Percentiles rank a stretch among this genome's conserved stretches.
phyloP scores from a whole-genome alignment of 2,329 filamentous ascomycete species.

The Alternaria sp. region DNA sequence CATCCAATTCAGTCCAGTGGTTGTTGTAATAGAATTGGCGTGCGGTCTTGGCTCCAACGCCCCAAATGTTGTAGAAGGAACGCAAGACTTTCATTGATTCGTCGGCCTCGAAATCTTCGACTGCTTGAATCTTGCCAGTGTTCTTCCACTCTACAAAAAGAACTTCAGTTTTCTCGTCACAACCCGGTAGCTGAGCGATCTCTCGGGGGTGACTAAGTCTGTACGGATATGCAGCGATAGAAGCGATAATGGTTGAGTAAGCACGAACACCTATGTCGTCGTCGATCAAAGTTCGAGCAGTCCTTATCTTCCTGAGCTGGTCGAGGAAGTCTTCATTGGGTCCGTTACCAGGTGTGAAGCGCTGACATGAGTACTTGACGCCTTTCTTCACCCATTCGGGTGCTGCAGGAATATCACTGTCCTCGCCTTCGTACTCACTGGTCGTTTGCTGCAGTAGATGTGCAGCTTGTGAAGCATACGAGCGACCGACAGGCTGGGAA shows the following conservation, averaged over 20 bases:
- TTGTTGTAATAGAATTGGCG: conserved; percentile 78
- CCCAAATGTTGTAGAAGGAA: conserved; percentile 86
- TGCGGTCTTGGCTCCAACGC: conserved; percentile 84
- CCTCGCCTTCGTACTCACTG: conserved; percentile 72
- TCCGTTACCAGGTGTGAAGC: conserved; percentile 71
- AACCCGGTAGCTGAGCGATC: conserved; percentile 71
- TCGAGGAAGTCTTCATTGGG: conserved; percentile 79
- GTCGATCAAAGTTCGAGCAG: conserved; percentile 70
- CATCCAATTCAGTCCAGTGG: conserved; percentile 83
- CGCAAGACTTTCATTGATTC: conserved; percentile 68
- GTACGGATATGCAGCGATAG: conserved; percentile 80
- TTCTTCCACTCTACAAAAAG: conserved; percentile 79
- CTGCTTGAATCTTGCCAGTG: conserved; percentile 67
- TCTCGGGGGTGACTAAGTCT: conserved; percentile 55
- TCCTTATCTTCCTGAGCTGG: conserved; percentile 76
- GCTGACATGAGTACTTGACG: conserved; percentile 78
- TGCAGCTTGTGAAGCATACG: conserved; percentile 26
- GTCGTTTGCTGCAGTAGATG: conserved; percentile 73
- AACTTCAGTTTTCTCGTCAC: conserved; percentile 77
- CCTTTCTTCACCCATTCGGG: conserved; percentile 73
- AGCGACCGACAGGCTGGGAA: conserved; percentile 14
- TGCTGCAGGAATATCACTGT: conserved; percentile 64
- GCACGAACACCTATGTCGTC: conserved; percentile 83
- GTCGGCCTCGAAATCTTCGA: conserved; percentile 68
- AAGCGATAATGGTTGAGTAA: conserved; percentile 85